Evolutionary conservation across 805 yeast species (phyloP).

Genomic region (Saccharomycopsis babjevae): DNA sequence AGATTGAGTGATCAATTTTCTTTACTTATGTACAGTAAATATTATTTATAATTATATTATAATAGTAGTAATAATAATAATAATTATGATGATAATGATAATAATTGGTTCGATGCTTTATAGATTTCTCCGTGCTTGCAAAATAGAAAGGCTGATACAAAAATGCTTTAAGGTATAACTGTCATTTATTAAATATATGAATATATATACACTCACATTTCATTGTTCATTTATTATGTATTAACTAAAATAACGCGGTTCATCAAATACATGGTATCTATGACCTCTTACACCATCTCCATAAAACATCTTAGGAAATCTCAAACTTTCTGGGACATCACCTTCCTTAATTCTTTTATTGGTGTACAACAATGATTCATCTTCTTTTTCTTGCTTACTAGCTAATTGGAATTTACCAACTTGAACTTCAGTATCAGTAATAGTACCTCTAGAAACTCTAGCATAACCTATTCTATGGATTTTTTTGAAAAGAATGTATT

Average conservation of each 20-base stretch:
- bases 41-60: neutral
- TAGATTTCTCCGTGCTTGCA: too few relatives aligned
- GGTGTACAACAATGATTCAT: conserved; percentile 35
- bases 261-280: conserved; percentile 87
- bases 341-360: conserved; percentile 47
- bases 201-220: neutral
- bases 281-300: conserved; percentile 95
- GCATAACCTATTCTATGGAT: conserved; percentile 88
- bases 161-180: neutral
- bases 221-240: neutral
- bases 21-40: neutral
- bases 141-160: too few relatives aligned
- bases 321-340: conserved; percentile 46
- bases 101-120: neutral
- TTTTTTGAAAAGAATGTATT: conserved; percentile 82
- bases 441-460: conserved; percentile 82
- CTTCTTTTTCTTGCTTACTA: conserved; percentile 29
- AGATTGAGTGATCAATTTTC: neutral
- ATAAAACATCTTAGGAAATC: conserved; percentile 69
- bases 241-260: conserved; percentile 63
- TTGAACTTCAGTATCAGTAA: conserved; percentile 95
- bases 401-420: conserved; percentile 70
- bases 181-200: neutral
- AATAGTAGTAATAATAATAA: too few relatives aligned
- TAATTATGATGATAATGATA: neutral